Evolutionary conservation across 768 basidiomycete species (phyloP).

Genomic region (Hirschioporus abietinus): DNA sequence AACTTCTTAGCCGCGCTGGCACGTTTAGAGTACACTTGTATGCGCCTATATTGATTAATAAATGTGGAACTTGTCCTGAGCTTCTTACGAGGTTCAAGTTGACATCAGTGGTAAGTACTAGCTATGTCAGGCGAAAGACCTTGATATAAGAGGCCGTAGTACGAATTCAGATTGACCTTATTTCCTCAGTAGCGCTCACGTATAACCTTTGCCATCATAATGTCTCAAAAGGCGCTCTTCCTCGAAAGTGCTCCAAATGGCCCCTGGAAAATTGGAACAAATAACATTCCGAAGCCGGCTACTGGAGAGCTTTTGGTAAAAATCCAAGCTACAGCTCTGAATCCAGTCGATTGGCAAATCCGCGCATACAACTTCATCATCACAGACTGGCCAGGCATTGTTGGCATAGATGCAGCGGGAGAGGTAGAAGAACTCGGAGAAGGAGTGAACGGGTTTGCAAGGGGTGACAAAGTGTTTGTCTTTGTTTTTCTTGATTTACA

Average conservation of each 20-base stretch:
- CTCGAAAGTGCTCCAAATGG: neutral
- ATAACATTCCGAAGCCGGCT: slow-evolving; percentile 35
- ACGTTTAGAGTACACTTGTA: no score
- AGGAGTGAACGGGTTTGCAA: slow-evolving; percentile 42
- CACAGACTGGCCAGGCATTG: slow-evolving; percentile 40
- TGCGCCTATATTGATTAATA: no score
- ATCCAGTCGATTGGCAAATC: slow-evolving; percentile 51
- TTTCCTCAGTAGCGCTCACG: no score
- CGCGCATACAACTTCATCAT: slow-evolving; percentile 35
- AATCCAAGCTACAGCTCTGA: slow-evolving; percentile 41
- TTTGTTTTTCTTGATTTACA: neutral
- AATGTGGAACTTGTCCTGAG: no score
- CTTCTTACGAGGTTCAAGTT: no score
- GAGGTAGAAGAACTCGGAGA: slow-evolving; percentile 46
- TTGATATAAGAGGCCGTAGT: no score
- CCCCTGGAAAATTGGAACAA: neutral
- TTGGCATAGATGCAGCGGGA: slow-evolving; percentile 48
- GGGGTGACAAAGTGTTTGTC: slow-evolving; percentile 50
- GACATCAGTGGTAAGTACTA: no score
- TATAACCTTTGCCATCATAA: no score
- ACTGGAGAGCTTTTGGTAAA: slow-evolving; percentile 45
- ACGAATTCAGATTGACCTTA: no score
- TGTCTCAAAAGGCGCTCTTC: no score
- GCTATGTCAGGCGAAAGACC: no score
- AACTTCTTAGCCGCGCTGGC: no score